phyloP scores from a whole-genome alignment of 2,329 filamentous ascomycete species.

The Aspergillus pseudotamarii region DNA sequence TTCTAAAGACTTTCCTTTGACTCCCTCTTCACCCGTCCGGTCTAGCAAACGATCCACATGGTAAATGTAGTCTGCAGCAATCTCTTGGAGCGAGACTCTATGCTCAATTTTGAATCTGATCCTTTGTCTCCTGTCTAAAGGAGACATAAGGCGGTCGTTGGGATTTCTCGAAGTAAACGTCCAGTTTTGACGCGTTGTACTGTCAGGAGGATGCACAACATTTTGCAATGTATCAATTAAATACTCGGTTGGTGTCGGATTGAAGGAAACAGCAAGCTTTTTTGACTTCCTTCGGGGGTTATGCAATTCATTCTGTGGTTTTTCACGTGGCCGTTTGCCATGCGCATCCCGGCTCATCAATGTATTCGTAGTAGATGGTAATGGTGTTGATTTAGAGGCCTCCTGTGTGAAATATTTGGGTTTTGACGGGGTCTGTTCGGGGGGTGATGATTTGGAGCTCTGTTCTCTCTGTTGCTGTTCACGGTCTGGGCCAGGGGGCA shows the following conservation, averaged over 20 bases:
- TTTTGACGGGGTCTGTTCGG: neutral
- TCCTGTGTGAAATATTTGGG: too few species aligned
- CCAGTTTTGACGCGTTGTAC: conserved; percentile 11
- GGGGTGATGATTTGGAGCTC: neutral
- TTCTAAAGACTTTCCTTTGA: conserved; percentile 6
- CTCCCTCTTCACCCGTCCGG: conserved; percentile 1
- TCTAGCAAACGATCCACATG: conserved; percentile 35
- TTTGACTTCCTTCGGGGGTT: conserved; percentile 12
- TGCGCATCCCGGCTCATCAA: neutral
- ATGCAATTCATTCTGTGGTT: neutral
- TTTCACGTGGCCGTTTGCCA: neutral
- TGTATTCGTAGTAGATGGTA: neutral
- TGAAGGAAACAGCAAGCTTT: neutral
- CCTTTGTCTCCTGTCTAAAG: conserved; percentile 14
- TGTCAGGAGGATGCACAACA: conserved; percentile 19
- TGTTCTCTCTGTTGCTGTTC: neutral
- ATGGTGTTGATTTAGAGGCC: neutral
- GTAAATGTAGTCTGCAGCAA: conserved; percentile 43
- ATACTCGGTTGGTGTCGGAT: conserved; percentile 34
- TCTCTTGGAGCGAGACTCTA: conserved; percentile 34
- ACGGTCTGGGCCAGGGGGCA: conserved; percentile 1
- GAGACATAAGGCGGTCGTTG: conserved; percentile 12
- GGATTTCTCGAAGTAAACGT: neutral
- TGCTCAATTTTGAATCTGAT: conserved; percentile 15
- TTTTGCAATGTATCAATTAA: conserved; percentile 33